These are phyloP conservation scores for Sporothrix luriei DNA, from an alignment of 2,329 filamentous ascomycete species.

Conservation along the genomic window DNA sequence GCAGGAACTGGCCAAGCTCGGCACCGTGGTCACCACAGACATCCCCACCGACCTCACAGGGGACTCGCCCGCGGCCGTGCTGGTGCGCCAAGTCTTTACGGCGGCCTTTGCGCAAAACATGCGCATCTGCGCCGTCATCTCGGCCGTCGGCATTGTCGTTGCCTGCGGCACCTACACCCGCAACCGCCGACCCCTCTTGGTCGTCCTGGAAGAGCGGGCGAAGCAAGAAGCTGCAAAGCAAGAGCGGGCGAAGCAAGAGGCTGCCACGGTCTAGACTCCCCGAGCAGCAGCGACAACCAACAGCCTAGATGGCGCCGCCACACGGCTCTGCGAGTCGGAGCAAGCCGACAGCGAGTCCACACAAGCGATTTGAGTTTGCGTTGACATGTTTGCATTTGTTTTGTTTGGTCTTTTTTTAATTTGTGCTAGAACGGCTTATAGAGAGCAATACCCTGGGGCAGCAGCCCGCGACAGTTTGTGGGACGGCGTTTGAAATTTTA, in stretches of 20 bases:
- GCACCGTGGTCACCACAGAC: constrained; percentile 39
- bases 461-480: background rate
- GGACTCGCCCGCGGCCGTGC: constrained; percentile 38
- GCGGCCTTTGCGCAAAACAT: constrained; percentile 43
- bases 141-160: constrained; percentile 47
- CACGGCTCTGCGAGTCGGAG: background rate
- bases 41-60: constrained; percentile 39
- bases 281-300: no score
- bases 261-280: background rate
- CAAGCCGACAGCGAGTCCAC: background rate
- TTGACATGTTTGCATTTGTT: background rate
- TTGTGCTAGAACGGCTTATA: background rate
- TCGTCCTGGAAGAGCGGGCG: constrained; percentile 33
- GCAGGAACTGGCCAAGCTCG: constrained; percentile 41
- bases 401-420: background rate
- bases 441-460: constrained; percentile 5
- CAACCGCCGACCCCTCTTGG: constrained; percentile 40
- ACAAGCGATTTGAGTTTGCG: background rate
- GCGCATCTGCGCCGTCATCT: constrained; percentile 48
- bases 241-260: background rate
- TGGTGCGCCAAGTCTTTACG: constrained; percentile 47
- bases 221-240: background rate
- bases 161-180: constrained; percentile 48
- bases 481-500: constrained; percentile 1
- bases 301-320: background rate